Evolutionary conservation across 2,329 filamentous ascomycete genomes (phyloP), one percentile per base, ranked within the genome.

Genomic region (Proliferodiscus dingleyae): DNA sequence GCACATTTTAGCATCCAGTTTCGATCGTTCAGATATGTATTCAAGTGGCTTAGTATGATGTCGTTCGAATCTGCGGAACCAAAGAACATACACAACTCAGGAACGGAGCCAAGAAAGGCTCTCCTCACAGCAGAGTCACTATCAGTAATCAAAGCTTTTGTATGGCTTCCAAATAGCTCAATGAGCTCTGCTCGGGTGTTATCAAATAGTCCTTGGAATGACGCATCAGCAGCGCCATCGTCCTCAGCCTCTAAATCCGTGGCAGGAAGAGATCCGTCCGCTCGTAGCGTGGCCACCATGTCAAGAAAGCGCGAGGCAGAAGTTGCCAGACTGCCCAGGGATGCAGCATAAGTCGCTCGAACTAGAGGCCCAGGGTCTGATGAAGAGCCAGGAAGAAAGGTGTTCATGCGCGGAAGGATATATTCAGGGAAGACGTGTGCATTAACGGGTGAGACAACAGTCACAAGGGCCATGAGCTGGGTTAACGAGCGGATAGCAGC

Each of bases 1-100:
- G 91, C 89, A 59, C 89, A 96, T 65, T 95, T 96, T 24, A 98
- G 71, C 64, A 89, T 89, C 93, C 93, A 98, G 63, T 98, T 90
- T 33, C 85, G 81, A 59, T 97, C 93, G 56, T 98, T 98, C 7
- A 98, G 70, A 59, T 98, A 98, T 0, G 93, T 98, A 61, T 97
- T 97, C 22, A 98, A 72, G 68, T 98, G 93, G 24, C 89, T 95
- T 18, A 98, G 71, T 13, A 98, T 83, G n/a, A 98, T 88, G 61
- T 98, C 93, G 63, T 94, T 96, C 1, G 91, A 86, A 60, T 89
- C 85, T n/a, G 83, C 78, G 50, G 87, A 90, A 3, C 89, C 89
- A 56, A 98, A 97, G 66, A 98, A 97, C 55, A 96, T 81, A 63
- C 93, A 98, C 1, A 98, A 74, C 51, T 89, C 87, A 0, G 90